phyloP scores from a whole-genome alignment of 2,329 filamentous ascomycete species.

The Teratosphaeria nubilosa region DNA sequence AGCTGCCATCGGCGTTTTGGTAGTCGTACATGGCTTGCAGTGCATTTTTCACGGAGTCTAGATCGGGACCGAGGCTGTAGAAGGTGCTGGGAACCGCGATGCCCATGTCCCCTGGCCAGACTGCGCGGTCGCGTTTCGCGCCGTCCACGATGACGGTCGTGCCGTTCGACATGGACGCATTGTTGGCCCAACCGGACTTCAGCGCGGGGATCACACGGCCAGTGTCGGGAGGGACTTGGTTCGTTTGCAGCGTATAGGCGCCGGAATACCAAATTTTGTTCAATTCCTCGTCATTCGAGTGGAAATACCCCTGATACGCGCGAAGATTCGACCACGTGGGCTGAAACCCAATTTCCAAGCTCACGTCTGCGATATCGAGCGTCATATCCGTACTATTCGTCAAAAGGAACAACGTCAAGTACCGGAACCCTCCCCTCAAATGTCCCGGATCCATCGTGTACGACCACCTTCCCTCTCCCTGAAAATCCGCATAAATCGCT shows the following conservation, averaged over 20 bases:
- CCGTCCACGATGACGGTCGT: slow-evolving; percentile 29
- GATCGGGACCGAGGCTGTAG: slow-evolving; percentile 26
- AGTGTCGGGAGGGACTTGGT: slow-evolving; percentile 25
- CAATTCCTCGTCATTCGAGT: slow-evolving; percentile 32
- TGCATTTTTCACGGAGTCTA: slow-evolving; percentile 39
- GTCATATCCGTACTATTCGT: slow-evolving; percentile 23
- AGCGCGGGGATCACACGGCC: slow-evolving; percentile 20
- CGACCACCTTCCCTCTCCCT: slow-evolving; percentile 21
- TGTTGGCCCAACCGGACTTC: slow-evolving; percentile 24
- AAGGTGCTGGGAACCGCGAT: slow-evolving; percentile 36
- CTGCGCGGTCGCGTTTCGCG: slow-evolving; percentile 29
- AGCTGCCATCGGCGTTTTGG: slow-evolving; percentile 27
- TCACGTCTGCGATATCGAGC: slow-evolving; percentile 30
- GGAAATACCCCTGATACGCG: slow-evolving; percentile 28
- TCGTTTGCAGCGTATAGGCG: slow-evolving; percentile 32
- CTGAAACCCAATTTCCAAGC: slow-evolving; percentile 38
- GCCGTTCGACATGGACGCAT: slow-evolving; percentile 25
- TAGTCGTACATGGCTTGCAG: slow-evolving; percentile 38
- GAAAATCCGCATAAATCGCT: slow-evolving; percentile 37
- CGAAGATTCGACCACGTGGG: slow-evolving; percentile 39
- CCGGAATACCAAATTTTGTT: slow-evolving; percentile 49
- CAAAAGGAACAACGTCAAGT: slow-evolving; percentile 39
- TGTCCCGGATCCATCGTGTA: slow-evolving; percentile 37
- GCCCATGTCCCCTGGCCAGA: slow-evolving; percentile 42
- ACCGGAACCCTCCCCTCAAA: slow-evolving; percentile 44